Evolutionary conservation across 2,329 filamentous ascomycete species (phyloP).

Genomic region (Basipetospora chlamydospora): DNA sequence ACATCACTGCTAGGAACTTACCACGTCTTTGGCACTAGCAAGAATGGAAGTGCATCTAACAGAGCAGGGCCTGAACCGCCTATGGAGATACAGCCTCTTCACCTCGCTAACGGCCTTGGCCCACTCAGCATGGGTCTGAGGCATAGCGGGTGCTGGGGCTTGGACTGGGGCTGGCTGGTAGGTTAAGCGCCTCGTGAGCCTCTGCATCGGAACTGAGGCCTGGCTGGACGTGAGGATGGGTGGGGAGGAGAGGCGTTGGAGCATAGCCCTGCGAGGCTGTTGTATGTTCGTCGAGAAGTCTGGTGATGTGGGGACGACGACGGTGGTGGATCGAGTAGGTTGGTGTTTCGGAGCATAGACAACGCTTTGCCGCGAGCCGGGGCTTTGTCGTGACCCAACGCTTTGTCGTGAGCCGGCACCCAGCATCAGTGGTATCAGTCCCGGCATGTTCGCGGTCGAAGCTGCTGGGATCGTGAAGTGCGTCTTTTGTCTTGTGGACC

Average conservation of each 20-base stretch:
- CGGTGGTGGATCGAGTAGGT: not conserved
- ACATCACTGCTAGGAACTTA: constrained; percentile 19
- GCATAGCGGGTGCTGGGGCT: constrained; percentile 16
- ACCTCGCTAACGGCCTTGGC: constrained; percentile 33
- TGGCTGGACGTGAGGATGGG: not conserved
- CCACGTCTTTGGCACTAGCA: constrained; percentile 28
- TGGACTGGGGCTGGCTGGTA: constrained; percentile 5
- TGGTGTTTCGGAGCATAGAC: not conserved
- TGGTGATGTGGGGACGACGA: not conserved
- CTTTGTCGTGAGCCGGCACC: constrained; percentile 10
- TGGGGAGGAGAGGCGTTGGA: not conserved
- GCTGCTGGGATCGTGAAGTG: not conserved
- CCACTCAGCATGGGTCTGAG: constrained; percentile 35
- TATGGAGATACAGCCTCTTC: constrained; percentile 36
- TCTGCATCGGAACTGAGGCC: constrained; percentile 1
- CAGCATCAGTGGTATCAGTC: constrained; percentile 18
- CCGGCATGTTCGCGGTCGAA: constrained; percentile 13
- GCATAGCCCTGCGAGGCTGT: not conserved
- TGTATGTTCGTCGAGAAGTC: not conserved
- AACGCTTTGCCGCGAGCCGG: constrained; percentile 8
- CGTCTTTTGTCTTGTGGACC: too few relatives aligned
- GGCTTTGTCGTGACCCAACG: too few relatives aligned
- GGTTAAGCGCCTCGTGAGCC: constrained; percentile 3
- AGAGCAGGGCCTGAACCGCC: constrained; percentile 37
- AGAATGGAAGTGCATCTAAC: constrained; percentile 38